A percentile compares a stretch with the other conserved stretches of the same genome.
These are phyloP conservation scores for Xylaria cubensis DNA, from an alignment of 495 filamentous ascomycete genomes.

Conservation along the genomic window DNA sequence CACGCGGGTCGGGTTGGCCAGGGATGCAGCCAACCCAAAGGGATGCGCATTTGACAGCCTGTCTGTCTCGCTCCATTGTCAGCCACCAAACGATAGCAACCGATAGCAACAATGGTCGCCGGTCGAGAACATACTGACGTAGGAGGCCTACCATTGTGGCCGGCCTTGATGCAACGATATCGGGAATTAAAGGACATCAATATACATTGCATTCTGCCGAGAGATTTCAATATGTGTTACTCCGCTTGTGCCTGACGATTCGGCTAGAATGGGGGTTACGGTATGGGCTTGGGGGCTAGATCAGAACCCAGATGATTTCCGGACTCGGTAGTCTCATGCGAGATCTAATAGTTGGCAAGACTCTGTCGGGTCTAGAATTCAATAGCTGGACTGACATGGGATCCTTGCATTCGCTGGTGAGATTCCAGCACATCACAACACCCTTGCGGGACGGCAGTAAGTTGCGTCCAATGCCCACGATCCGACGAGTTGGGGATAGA, in stretches of 20 bases:
- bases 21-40: not conserved
- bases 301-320: not conserved
- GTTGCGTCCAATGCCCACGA: slow-evolving; percentile 10
- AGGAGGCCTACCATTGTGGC: slow-evolving; percentile 7
- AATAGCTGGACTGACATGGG: not conserved
- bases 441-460: slow-evolving; percentile 14
- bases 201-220: not conserved
- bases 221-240: slow-evolving; percentile 10
- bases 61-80: slow-evolving; percentile 20
- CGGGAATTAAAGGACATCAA: slow-evolving; percentile 4
- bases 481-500: slow-evolving; percentile 18
- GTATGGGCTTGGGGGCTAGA: not conserved
- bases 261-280: not conserved
- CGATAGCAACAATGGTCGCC: not conserved
- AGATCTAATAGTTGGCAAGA: slow-evolving; percentile 10
- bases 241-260: not conserved
- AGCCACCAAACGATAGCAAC: not conserved
- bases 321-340: slow-evolving; percentile 22
- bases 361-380: slow-evolving; percentile 19
- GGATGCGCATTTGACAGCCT: slow-evolving; percentile 20
- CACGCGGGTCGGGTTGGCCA: not conserved
- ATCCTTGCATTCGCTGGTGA: slow-evolving; percentile 11
- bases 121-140: not conserved
- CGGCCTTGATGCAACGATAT: slow-evolving; percentile 20
- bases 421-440: slow-evolving; percentile 1